A percentile compares a stretch with the other conserved stretches of the same genome.
phyloP scores from a whole-genome alignment of 2,329 filamentous ascomycete species.

The Talaromyces islandicus region DNA sequence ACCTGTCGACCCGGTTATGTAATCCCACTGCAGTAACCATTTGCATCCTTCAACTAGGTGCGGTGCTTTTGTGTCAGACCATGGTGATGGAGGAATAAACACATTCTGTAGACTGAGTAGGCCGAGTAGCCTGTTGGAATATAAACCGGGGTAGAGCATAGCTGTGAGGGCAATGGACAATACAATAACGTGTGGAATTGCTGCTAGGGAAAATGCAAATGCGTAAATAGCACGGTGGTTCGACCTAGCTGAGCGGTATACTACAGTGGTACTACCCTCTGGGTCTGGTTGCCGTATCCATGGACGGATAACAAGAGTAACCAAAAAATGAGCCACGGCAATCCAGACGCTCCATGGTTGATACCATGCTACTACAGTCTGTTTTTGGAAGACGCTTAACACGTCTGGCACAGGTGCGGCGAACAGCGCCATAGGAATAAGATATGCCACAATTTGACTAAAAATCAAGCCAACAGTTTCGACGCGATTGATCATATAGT shows the following conservation, averaged over 20 bases:
- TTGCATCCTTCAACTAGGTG: slow-evolving; percentile 1
- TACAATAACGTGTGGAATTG: neutral
- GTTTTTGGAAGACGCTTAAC: neutral
- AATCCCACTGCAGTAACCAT: slow-evolving; percentile 5
- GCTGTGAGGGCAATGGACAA: neutral
- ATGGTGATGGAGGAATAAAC: neutral
- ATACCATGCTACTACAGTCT: neutral
- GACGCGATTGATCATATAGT: neutral
- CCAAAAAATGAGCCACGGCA: neutral
- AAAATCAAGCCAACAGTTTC: neutral
- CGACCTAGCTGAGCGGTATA: neutral
- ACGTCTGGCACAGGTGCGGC: neutral
- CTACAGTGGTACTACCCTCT: neutral
- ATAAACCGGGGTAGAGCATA: neutral
- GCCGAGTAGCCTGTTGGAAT: neutral
- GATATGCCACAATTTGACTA: neutral
- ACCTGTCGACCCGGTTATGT: neutral
- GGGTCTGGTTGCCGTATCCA: neutral
- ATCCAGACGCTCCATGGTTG: slow-evolving; percentile 1
- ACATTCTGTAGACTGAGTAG: neutral
- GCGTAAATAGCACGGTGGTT: neutral
- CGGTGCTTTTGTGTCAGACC: neutral
- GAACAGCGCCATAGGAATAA: neutral
- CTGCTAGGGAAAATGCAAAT: neutral
- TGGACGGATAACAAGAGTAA: neutral